Evolutionary conservation across 257 asterid species (phyloP).

Genomic region (Plantago major): DNA sequence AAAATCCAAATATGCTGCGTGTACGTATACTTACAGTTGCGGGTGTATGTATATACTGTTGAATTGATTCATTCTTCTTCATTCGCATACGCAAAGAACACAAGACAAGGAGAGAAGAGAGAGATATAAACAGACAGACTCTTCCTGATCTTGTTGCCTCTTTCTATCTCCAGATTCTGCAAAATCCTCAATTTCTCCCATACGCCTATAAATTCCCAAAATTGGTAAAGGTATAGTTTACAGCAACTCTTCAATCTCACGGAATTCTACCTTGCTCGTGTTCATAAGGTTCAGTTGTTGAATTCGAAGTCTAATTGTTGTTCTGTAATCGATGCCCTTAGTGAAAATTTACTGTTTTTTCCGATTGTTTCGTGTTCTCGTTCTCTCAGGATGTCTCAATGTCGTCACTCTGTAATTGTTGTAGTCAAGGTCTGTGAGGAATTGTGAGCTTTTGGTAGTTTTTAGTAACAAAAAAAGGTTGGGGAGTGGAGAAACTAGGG

Average conservation of each 20-base stretch:
- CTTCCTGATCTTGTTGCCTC: conserved; percentile 38
- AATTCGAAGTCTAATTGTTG: too few species aligned
- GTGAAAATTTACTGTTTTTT: too few species aligned
- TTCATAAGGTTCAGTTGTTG: too few species aligned
- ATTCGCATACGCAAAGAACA: conserved; percentile 33
- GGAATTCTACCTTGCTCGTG: conserved; percentile 1
- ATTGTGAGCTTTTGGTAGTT: conserved; percentile 17
- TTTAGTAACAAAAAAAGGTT: conserved; percentile 17
- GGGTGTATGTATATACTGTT: too few species aligned
- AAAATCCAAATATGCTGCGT: conserved; percentile 18
- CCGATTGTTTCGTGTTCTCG: not conserved
- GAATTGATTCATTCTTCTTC: conserved; percentile 9
- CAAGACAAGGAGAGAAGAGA: conserved; percentile 34
- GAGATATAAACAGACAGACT: conserved; percentile 4
- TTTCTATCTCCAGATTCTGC: conserved; percentile 1
- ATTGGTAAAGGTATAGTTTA: too few species aligned
- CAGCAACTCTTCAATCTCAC: not conserved
- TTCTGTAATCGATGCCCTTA: too few species aligned
- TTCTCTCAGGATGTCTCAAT: conserved; percentile 17
- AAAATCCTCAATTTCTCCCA: too few species aligned
- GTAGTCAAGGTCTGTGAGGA: conserved; percentile 12
- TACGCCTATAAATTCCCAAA: too few species aligned
- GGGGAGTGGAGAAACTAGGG: conserved; percentile 25
- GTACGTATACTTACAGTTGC: conserved; percentile 15
- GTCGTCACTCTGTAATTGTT: conserved; percentile 14